These are phyloP conservation scores for Trametes polyzona DNA, from an alignment of 1,284 basidiomycete genomes.

Conservation along the genomic window DNA sequence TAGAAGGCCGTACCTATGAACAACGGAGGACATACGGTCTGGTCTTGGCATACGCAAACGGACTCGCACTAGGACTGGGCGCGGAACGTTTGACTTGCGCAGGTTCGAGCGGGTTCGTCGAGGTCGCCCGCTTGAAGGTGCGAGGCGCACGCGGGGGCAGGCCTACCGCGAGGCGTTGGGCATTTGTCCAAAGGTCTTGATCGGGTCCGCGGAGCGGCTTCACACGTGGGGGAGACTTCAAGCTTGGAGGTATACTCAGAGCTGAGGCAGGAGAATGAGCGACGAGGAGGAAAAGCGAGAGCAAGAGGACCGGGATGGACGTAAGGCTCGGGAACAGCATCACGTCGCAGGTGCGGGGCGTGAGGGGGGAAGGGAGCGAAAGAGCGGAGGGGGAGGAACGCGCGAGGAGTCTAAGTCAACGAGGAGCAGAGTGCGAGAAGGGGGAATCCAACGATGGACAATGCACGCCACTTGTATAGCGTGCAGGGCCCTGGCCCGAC, in stretches of 20 bases:
- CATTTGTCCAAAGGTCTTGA: constrained; percentile 27
- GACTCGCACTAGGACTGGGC: constrained; percentile 22
- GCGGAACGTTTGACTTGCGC: constrained; percentile 14
- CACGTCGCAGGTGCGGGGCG: background rate
- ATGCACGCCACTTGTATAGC: constrained; percentile 14
- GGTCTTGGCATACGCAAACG: constrained; percentile 2
- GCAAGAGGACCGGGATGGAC: constrained; percentile 13
- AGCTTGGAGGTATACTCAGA: constrained; percentile 1
- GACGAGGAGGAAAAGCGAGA: constrained; percentile 13
- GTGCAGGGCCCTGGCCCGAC: constrained; percentile 1
- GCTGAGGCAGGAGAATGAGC: constrained; percentile 4
- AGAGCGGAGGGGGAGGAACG: constrained; percentile 10
- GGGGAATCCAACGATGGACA: background rate
- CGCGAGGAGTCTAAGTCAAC: constrained; percentile 5
- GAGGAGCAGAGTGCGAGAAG: constrained; percentile 2
- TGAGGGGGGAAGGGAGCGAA: constrained; percentile 2
- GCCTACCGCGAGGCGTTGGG: constrained; percentile 26
- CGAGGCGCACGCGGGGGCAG: constrained; percentile 28
- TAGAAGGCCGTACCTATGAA: background rate
- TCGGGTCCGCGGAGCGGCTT: constrained; percentile 4
- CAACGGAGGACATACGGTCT: constrained; percentile 5
- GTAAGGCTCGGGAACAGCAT: constrained; percentile 20
- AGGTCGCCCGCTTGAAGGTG: constrained; percentile 16
- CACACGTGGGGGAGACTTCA: constrained; percentile 4
- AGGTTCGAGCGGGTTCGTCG: constrained; percentile 10